Evolutionary conservation across 2,329 filamentous ascomycete genomes (phyloP).

Genomic region (Ceratocystiopsis minuta): DNA sequence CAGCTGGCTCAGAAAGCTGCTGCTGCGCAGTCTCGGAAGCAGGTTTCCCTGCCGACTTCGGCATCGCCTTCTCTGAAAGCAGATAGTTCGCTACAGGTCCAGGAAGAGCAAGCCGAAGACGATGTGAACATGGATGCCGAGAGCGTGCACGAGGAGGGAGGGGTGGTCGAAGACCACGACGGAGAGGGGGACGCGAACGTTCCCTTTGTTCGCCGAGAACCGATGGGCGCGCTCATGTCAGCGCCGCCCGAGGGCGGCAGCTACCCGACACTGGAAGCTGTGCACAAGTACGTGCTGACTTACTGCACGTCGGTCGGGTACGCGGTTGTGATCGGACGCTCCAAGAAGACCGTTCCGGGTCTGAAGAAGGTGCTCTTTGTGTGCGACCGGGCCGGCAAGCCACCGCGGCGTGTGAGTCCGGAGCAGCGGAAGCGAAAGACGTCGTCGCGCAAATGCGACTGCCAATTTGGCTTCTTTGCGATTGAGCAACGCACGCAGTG

Average conservation of each 20-base stretch:
- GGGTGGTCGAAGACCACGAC: conserved; percentile 20
- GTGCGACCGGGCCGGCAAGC: conserved; percentile 46
- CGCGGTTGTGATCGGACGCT: conserved; percentile 48
- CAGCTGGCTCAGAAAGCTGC: conserved; percentile 15
- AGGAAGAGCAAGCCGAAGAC: conserved; percentile 19
- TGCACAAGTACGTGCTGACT: conserved; percentile 44
- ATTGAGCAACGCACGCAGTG: conserved; percentile 50
- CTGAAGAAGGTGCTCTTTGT: conserved; percentile 51
- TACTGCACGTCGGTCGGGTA: conserved; percentile 51
- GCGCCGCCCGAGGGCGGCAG: conserved; percentile 45
- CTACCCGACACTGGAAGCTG: conserved; percentile 44
- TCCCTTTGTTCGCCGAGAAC: conserved; percentile 33
- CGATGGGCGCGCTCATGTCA: conserved; percentile 42
- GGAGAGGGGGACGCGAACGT: conserved; percentile 10
- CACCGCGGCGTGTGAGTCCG: conserved; percentile 41
- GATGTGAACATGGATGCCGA: conserved; percentile 35
- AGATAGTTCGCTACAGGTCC: conserved; percentile 12
- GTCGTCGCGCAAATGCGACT: conserved; percentile 51
- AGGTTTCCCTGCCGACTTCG: conserved; percentile 6
- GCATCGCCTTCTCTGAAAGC: too few relatives aligned
- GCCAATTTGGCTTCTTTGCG: conserved; percentile 52
- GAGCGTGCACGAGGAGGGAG: conserved; percentile 10
- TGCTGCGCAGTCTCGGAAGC: conserved; percentile 14
- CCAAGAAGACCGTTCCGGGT: conserved; percentile 49
- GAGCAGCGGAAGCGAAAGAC: conserved; percentile 48